phyloP scores from a whole-genome alignment of 495 filamentous ascomycete species.

The Aspergillus ellipticus region DNA sequence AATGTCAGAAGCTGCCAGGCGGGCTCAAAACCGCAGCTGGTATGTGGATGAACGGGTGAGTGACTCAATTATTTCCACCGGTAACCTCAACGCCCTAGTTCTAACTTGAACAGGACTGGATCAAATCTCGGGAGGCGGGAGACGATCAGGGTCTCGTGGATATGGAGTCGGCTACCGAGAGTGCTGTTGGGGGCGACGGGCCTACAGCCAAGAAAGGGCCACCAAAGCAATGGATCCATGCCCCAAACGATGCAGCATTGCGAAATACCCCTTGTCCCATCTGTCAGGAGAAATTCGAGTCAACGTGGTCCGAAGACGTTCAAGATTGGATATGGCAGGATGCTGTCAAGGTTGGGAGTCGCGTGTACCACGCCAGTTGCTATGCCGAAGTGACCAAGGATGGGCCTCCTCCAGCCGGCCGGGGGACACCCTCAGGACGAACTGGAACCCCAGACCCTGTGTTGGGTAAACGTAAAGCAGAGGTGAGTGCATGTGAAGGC shows the following conservation, averaged over 20 bases:
- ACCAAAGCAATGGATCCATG: conserved; percentile 71
- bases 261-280: conserved; percentile 79
- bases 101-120: conserved; percentile 67
- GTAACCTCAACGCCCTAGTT: not conserved
- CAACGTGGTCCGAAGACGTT: conserved; percentile 79
- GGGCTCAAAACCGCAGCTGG: conserved; percentile 86
- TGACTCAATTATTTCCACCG: conserved; percentile 12
- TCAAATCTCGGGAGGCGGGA: conserved; percentile 70
- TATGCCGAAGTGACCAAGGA: conserved; percentile 79
- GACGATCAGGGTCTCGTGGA: conserved; percentile 54
- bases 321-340: conserved; percentile 99
- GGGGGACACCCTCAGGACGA: conserved; percentile 37
- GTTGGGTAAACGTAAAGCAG: conserved; percentile 73
- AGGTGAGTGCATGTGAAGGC: conserved; percentile 45
- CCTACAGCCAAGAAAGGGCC: conserved; percentile 51
- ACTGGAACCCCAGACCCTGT: conserved; percentile 62
- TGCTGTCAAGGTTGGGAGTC: conserved; percentile 69
- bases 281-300: conserved; percentile 92
- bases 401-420: conserved; percentile 33
- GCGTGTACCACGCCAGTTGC: conserved; percentile 87
- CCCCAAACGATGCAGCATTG: conserved; percentile 70
- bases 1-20: conserved; percentile 73
- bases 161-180: conserved; percentile 34
- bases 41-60: conserved; percentile 87
- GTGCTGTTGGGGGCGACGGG: conserved; percentile 29